Percentiles rank a stretch among this genome's conserved stretches.
Conservation (phyloP, 306 rosid genomes). For the Cucumis cinereus region DNA sequence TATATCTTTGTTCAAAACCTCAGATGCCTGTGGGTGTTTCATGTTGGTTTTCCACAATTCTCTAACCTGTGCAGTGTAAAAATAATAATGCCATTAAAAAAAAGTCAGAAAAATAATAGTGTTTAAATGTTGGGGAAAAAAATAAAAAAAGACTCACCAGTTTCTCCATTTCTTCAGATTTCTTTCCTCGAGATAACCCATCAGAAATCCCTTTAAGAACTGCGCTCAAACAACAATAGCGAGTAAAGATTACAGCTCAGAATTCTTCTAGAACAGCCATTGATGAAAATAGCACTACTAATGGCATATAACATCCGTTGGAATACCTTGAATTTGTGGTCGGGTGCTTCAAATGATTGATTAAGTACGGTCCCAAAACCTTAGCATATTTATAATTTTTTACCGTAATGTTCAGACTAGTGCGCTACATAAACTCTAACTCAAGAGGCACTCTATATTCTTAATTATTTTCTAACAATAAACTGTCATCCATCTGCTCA, state of each 20-base stretch:
- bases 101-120: constrained; percentile 5
- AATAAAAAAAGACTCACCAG: constrained; percentile 38
- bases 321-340: no score
- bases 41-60: constrained; percentile 51
- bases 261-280: background rate
- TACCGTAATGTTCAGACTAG: no score
- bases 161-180: constrained; percentile 60
- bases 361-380: no score
- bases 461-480: no score
- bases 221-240: constrained; percentile 25
- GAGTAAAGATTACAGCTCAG: constrained; percentile 3
- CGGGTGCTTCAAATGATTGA: no score
- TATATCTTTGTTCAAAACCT: constrained; percentile 64
- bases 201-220: constrained; percentile 89
- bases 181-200: constrained; percentile 82
- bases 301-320: background rate
- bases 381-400: no score
- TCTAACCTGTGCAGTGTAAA: constrained; percentile 25
- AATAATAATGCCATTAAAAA: background rate
- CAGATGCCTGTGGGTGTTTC: constrained; percentile 55
- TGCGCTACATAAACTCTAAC: no score
- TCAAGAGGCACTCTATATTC: no score
- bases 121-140: background rate
- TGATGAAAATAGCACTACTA: background rate
- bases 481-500: no score